These are phyloP conservation scores for Candida nonsorbophila DNA, from an alignment of 805 yeast genomes.

Conservation along the genomic window DNA sequence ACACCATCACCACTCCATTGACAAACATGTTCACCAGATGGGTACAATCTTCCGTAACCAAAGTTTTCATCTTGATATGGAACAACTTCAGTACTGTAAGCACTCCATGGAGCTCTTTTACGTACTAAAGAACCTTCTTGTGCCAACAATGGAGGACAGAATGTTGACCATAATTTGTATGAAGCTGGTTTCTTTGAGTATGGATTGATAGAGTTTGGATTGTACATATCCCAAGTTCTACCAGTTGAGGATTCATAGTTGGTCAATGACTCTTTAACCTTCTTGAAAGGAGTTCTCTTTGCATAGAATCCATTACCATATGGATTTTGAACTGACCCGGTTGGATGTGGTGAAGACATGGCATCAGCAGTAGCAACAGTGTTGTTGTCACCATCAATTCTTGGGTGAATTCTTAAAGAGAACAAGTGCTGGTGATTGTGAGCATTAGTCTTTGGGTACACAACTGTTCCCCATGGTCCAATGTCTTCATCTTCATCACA, in stretches of 20 bases:
- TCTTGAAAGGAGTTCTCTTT: conserved; percentile 60
- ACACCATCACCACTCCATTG: conserved; percentile 69
- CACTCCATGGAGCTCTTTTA: conserved; percentile 83
- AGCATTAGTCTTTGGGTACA: conserved; percentile 76
- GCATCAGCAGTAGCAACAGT: conserved; percentile 70
- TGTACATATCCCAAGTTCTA: conserved; percentile 74
- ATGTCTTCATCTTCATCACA: conserved; percentile 59
- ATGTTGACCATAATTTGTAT: conserved; percentile 71
- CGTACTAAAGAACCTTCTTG: conserved; percentile 68
- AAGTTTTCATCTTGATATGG: conserved; percentile 55
- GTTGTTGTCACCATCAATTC: conserved; percentile 76
- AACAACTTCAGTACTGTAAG: conserved; percentile 59
- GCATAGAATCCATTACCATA: conserved; percentile 76
- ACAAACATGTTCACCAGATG: conserved; percentile 76
- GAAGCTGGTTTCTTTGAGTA: conserved; percentile 73
- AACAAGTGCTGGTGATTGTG: conserved; percentile 86
- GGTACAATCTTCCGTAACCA: conserved; percentile 60
- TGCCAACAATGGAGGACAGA: conserved; percentile 69
- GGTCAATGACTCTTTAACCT: conserved; percentile 61
- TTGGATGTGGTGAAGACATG: conserved; percentile 48
- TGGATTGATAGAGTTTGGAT: conserved; percentile 61
- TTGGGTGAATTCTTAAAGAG: conserved; percentile 72
- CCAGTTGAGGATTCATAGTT: conserved; percentile 57
- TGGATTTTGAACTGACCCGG: conserved; percentile 65
- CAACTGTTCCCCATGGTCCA: conserved; percentile 77